Conservation (phyloP, 306 rosid genomes). For the Aeschynomene evenia region DNA sequence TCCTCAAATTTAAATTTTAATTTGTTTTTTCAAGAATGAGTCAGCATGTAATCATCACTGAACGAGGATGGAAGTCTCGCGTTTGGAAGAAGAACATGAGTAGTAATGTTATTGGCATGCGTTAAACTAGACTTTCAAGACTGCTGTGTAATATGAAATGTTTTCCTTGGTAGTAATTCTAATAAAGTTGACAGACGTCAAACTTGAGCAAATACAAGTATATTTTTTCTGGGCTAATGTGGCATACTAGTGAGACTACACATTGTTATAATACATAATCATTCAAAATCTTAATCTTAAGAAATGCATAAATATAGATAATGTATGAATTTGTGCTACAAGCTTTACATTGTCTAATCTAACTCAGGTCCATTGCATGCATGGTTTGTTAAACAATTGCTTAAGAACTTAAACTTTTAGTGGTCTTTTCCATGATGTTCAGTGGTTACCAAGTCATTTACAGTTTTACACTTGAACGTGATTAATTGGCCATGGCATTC, state of each 20-base stretch:
- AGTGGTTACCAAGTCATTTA: background rate
- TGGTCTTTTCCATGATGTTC: background rate
- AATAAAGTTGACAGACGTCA: background rate
- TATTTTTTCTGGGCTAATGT: background rate
- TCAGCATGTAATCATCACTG: slow-evolving; percentile 9
- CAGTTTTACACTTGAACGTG: background rate
- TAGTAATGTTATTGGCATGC: slow-evolving; percentile 9
- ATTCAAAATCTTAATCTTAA: background rate
- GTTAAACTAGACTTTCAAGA: slow-evolving; percentile 17
- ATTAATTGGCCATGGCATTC: slow-evolving; percentile 5
- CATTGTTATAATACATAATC: background rate
- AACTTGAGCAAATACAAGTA: background rate
- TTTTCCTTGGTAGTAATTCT: background rate
- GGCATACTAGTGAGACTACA: background rate
- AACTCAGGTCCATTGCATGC: background rate
- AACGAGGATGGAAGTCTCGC: background rate
- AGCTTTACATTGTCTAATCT: background rate
- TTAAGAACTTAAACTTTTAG: background rate
- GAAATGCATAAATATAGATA: background rate
- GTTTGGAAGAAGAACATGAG: background rate
- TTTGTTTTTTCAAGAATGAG: background rate
- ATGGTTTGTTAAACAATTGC: background rate
- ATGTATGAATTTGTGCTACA: background rate
- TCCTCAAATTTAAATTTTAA: background rate
- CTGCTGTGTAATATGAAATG: background rate